phyloP scores from a whole-genome alignment of 306 rosid species.

The Cyamopsis tetragonoloba region DNA sequence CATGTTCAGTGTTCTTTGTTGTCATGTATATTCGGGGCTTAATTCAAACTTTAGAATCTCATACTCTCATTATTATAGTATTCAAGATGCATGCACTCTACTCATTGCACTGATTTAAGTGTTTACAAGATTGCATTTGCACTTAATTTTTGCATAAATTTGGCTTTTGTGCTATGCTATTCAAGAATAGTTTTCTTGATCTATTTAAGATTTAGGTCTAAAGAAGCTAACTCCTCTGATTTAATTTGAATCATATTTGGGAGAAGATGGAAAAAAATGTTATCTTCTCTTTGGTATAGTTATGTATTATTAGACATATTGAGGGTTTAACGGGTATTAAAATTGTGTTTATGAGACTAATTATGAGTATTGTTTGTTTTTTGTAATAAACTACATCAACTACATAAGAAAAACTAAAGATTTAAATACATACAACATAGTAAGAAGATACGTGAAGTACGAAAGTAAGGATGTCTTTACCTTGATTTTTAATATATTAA shows the following conservation, averaged over 20 bases:
- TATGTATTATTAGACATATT: not conserved
- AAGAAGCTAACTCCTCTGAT: not conserved
- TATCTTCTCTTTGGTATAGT: slow-evolving; percentile 14
- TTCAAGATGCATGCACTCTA: no score
- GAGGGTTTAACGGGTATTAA: not conserved
- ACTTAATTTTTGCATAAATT: not conserved
- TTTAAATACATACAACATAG: no score
- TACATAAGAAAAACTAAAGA: no score
- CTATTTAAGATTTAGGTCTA: not conserved
- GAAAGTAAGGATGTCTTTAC: no score
- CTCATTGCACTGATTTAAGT: not conserved
- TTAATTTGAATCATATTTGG: slow-evolving; percentile 1
- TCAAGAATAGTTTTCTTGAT: not conserved
- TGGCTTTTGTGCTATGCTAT: not conserved
- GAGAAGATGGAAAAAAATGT: not conserved
- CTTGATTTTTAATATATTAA: no score
- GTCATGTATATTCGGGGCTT: not conserved
- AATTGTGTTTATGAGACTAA: not conserved
- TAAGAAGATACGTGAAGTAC: no score
- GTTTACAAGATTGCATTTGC: not conserved
- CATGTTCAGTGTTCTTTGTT: not conserved
- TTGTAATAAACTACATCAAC: not conserved
- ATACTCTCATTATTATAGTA: not conserved
- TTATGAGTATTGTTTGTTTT: not conserved
- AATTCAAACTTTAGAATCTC: not conserved